These are phyloP conservation scores for Solanum ossicruentum DNA, from an alignment of 257 asterid species.

Conservation along the genomic window DNA sequence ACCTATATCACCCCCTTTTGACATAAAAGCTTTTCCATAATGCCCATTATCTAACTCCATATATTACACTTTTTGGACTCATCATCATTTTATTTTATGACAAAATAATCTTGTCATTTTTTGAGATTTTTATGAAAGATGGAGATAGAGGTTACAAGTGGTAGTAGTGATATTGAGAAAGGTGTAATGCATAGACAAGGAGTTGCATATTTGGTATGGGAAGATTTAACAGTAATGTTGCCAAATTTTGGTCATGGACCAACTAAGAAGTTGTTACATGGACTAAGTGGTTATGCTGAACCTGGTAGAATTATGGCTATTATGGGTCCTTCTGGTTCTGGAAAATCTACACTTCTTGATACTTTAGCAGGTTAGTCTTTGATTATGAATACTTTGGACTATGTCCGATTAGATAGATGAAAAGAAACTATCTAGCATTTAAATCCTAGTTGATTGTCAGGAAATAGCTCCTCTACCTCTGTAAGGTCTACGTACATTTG, in stretches of 20 bases:
- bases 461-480: too few species aligned
- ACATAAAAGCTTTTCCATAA: background rate
- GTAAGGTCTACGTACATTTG: too few species aligned
- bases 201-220: slow-evolving; percentile 72
- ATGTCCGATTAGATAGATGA: background rate
- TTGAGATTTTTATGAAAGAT: background rate
- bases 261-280: slow-evolving; percentile 57
- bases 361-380: slow-evolving; percentile 38
- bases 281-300: slow-evolving; percentile 67
- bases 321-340: slow-evolving; percentile 99
- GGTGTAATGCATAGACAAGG: slow-evolving; percentile 23
- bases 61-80: background rate
- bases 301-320: slow-evolving; percentile 95
- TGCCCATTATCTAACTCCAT: background rate
- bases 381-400: too few species aligned
- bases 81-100: background rate
- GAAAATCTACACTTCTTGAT: slow-evolving; percentile 96
- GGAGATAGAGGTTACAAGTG: slow-evolving; percentile 41
- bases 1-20: background rate
- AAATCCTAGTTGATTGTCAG: background rate
- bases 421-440: background rate
- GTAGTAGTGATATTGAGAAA: slow-evolving; percentile 18
- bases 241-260: slow-evolving; percentile 76
- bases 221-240: slow-evolving; percentile 62
- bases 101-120: background rate